A percentile compares a stretch with the other conserved stretches of the same genome.
Evolutionary conservation across 2,329 filamentous ascomycete species (phyloP).

Genomic region (Colletotrichum eleusines): DNA sequence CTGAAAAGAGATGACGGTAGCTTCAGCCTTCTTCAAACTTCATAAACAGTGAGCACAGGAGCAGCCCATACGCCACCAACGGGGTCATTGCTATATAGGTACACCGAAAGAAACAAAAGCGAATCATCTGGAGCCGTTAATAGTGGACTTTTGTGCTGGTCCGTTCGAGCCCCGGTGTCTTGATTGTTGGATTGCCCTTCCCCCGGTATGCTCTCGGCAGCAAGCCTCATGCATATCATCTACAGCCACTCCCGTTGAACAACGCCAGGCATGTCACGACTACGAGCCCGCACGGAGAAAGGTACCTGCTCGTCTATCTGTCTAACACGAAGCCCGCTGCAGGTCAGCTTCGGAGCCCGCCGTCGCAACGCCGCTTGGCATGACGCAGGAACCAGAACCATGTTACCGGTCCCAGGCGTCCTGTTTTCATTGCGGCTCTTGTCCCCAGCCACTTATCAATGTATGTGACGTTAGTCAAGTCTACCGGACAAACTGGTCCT

Average conservation of each 20-base stretch:
- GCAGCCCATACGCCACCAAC: too few relatives aligned
- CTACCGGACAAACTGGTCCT: neutral
- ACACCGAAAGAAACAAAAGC: too few relatives aligned
- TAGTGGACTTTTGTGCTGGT: neutral
- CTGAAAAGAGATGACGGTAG: too few relatives aligned
- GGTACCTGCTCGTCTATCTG: neutral
- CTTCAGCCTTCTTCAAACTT: too few relatives aligned
- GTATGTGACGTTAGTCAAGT: neutral
- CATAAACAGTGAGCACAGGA: too few relatives aligned
- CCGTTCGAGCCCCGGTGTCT: neutral
- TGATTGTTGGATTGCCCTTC: neutral
- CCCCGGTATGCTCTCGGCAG: neutral
- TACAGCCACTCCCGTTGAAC: neutral
- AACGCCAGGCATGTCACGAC: neutral
- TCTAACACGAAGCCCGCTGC: neutral
- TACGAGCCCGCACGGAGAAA: neutral
- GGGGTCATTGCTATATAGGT: too few relatives aligned
- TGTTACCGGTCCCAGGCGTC: constrained; percentile 18
- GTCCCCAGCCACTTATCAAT: too few relatives aligned
- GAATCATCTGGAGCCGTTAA: too few relatives aligned
- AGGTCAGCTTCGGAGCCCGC: neutral
- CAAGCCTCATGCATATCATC: neutral
- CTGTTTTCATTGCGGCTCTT: constrained; percentile 5
- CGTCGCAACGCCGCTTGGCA: neutral
- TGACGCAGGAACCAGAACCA: constrained; percentile 27